Evolutionary conservation across 305 asterid species (phyloP).

Genomic region (Fraxinus latifolia): DNA sequence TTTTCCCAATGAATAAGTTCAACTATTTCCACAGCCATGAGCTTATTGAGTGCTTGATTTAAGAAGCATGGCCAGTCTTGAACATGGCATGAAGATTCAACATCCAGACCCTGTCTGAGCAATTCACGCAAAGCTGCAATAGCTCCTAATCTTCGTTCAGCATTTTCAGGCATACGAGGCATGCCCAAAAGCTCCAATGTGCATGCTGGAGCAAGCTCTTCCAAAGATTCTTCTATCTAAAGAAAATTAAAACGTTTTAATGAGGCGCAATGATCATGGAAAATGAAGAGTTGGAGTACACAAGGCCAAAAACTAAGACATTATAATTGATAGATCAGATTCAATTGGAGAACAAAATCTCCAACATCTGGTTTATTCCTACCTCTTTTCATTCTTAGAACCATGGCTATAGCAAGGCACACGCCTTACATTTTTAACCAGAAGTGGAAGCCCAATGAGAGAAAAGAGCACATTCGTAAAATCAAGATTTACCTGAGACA

Average conservation of each 20-base stretch:
- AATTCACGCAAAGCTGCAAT: constrained; percentile 89
- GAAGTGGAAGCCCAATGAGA: constrained; percentile 14
- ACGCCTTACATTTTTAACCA: constrained; percentile 18
- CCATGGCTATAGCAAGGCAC: constrained; percentile 3
- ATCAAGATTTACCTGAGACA: constrained; percentile 69
- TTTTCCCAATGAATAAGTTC: constrained; percentile 89
- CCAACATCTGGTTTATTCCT: constrained; percentile 10
- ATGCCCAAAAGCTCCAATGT: constrained; percentile 87
- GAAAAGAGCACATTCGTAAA: constrained; percentile 8
- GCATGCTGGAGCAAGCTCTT: constrained; percentile 98
- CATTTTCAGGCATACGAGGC: constrained; percentile 93
- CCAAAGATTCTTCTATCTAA: constrained; percentile 96
- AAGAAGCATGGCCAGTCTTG: constrained; percentile 97
- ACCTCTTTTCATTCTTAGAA: constrained; percentile 12
- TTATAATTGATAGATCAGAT: constrained; percentile 7
- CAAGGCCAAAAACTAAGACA: constrained; percentile 4
- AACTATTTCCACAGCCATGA: constrained; percentile 86
- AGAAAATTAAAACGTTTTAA: constrained; percentile 24
- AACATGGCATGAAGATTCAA: constrained; percentile 82
- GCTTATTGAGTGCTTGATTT: constrained; percentile 79
- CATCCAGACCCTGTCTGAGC: constrained; percentile 93
- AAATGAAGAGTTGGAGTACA: constrained; percentile 17
- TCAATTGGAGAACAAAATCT: constrained; percentile 18
- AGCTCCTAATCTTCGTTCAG: constrained; percentile 91
- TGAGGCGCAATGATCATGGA: neutral